Percentiles rank a stretch among this genome's conserved stretches.
Evolutionary conservation across 768 basidiomycete genomes (phyloP).

Genomic region (Lyophyllum semitale): DNA sequence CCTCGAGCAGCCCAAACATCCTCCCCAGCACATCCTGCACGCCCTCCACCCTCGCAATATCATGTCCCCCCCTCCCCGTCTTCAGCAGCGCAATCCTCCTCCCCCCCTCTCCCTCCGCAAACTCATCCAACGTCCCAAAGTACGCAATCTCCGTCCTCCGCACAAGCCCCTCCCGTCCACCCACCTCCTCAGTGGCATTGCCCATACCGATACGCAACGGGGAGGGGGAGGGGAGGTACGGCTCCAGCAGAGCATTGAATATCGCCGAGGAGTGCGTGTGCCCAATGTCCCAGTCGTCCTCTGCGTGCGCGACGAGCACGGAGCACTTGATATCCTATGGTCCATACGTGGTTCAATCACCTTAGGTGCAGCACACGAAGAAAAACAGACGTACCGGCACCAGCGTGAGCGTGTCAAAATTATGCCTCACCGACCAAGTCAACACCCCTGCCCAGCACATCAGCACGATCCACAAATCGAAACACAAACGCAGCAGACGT

Average conservation of each 20-base stretch:
- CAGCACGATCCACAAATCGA: not conserved
- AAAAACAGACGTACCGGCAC: conserved; percentile 47
- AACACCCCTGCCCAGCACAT: conserved; percentile 46
- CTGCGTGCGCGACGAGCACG: conserved; percentile 72
- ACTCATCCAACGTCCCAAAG: conserved; percentile 53
- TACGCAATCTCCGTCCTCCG: conserved; percentile 43
- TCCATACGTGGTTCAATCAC: not conserved
- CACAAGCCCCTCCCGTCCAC: conserved; percentile 42
- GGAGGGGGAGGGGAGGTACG: conserved; percentile 45
- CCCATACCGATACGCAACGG: conserved; percentile 22
- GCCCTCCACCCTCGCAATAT: conserved; percentile 63
- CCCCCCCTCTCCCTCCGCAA: conserved; percentile 24
- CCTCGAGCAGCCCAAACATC: conserved; percentile 34
- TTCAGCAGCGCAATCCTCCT: conserved; percentile 58
- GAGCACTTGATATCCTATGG: conserved; percentile 63
- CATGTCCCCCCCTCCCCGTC: conserved; percentile 60
- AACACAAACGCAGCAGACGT: conserved; percentile 27
- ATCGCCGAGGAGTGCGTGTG: conserved; percentile 66
- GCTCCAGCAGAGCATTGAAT: conserved; percentile 66
- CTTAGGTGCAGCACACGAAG: not conserved
- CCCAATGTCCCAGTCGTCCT: conserved; percentile 75
- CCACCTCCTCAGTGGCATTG: conserved; percentile 36
- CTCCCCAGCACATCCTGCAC: conserved; percentile 63
- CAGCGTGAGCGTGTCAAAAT: conserved; percentile 63
- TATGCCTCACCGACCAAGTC: conserved; percentile 53